Conservation (phyloP, 331 rosid genomes). For the Quercus tomentella region DNA sequence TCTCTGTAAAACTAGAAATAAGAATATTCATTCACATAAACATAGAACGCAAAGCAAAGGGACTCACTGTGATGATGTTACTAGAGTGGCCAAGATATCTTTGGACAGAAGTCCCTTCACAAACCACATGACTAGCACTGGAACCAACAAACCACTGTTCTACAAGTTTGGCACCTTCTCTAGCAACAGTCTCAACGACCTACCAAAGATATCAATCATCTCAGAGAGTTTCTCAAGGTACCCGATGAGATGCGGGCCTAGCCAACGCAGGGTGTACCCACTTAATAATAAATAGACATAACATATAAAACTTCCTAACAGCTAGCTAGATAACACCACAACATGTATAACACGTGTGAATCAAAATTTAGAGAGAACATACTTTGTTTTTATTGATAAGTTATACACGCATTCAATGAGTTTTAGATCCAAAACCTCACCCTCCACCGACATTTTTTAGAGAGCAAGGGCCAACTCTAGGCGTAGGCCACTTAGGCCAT, state of each 20-base stretch:
- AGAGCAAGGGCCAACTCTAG: too few species aligned
- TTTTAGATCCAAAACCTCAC: too few species aligned
- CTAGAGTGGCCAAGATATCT: constrained; percentile 82
- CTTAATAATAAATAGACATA: constrained; percentile 1
- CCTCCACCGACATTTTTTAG: too few species aligned
- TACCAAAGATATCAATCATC: constrained; percentile 29
- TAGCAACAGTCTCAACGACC: constrained; percentile 68
- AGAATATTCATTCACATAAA: constrained; percentile 16
- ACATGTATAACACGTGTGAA: background rate
- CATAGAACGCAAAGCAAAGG: constrained; percentile 13
- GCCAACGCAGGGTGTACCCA: constrained; percentile 16
- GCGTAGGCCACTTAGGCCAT: too few species aligned
- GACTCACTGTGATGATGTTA: constrained; percentile 77
- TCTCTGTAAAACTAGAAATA: background rate
- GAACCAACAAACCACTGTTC: constrained; percentile 93
- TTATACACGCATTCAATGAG: too few species aligned
- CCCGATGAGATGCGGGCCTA: constrained; percentile 1
- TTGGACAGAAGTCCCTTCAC: constrained; percentile 74
- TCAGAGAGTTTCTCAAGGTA: constrained; percentile 12
- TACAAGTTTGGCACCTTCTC: constrained; percentile 69
- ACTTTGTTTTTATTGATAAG: too few species aligned
- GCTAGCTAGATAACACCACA: background rate
- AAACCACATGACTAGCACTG: constrained; percentile 78
- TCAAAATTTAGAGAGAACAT: background rate
- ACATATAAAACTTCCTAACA: background rate